Base-by-base conservation (phyloP, 1,284 basidiomycete species). In the Phellopilus nigrolimitatus region DNA sequence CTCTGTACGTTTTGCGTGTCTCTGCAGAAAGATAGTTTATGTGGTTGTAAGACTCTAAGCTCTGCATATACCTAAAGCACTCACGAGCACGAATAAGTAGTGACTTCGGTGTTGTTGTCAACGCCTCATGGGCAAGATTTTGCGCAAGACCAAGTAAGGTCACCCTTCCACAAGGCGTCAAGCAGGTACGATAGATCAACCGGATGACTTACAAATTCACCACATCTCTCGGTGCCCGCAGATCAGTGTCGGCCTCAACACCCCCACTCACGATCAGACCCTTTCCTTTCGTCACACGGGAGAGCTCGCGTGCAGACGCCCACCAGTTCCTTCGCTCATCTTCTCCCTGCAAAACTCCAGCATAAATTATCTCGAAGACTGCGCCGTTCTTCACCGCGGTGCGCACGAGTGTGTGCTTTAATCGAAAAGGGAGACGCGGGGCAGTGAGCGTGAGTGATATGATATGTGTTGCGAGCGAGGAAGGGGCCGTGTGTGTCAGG, bases 321-420 rank as follows among this genome's bases (percentile, higher is more conserved):
- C 89, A 91, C 89, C 88, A 91, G 54, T 90, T 88, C 42, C 85
- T 67, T 64, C 88, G 85, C 25, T 81, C 81, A 4, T 72, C 72
- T 41, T 82, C 79, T 0, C 75, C 80, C 1, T 80, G 79, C 0
- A 91, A 66, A 0, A 86, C 84, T 13, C 87, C 87, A 0, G 78
- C 76, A 57, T 94, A 91, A 53, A 72, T 75, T 44, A 95, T 76
- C 64, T 94, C 91, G 60, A 95, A 93, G 0, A 84, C 83, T 0
- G 83, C 84, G 4, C 92, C 92, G 57, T 91, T 89, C 59, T 85
- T 84, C 10, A 91, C 72, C 0, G 91, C 89, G 0, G 87, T 84
- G 39, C 87, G 79, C 31, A 94, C 77, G 39, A 91, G 75, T 0
- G 88, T 91, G 57, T 91, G 85, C 61, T 89, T 91, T 57, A 94